Evolutionary conservation across 2,329 filamentous ascomycete genomes (phyloP).

Genomic region (Paecilomyces variotii): DNA sequence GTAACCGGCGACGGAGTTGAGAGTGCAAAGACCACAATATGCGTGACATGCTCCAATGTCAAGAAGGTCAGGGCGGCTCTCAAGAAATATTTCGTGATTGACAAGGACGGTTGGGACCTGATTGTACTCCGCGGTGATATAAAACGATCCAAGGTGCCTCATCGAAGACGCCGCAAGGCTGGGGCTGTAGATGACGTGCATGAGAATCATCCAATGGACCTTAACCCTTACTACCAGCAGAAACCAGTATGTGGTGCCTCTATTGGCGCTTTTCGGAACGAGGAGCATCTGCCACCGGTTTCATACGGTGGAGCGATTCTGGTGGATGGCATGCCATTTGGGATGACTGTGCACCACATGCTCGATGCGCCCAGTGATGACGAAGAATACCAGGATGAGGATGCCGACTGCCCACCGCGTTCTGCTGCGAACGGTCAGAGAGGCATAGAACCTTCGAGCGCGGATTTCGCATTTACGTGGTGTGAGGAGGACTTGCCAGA

Average conservation of each 20-base stretch:
- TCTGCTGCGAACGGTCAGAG: constrained; percentile 38
- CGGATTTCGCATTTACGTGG: constrained; percentile 30
- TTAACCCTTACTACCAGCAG: constrained; percentile 70
- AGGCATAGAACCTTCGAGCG: constrained; percentile 13
- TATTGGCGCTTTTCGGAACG: constrained; percentile 81
- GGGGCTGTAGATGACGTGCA: constrained; percentile 17
- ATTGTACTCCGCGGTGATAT: constrained; percentile 54
- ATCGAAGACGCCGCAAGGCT: constrained; percentile 30
- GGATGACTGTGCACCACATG: constrained; percentile 97
- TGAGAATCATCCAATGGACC: constrained; percentile 21
- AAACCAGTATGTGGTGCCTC: constrained; percentile 78
- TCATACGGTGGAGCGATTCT: constrained; percentile 83
- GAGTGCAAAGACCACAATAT: constrained; percentile 53
- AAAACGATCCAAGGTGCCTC: constrained; percentile 45
- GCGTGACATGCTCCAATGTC: constrained; percentile 54
- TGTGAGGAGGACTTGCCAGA: constrained; percentile 32
- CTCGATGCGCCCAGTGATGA: constrained; percentile 60
- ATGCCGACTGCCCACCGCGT: constrained; percentile 28
- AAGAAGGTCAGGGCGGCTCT: constrained; percentile 51
- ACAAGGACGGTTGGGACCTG: constrained; percentile 49
- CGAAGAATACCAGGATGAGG: constrained; percentile 37
- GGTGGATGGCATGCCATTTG: constrained; percentile 75
- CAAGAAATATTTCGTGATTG: constrained; percentile 50
- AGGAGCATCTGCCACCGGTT: constrained; percentile 80
- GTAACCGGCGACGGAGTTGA: constrained; percentile 52